Evolutionary conservation across 1,284 basidiomycete species (phyloP).

Genomic region (Fomes fomentarius): DNA sequence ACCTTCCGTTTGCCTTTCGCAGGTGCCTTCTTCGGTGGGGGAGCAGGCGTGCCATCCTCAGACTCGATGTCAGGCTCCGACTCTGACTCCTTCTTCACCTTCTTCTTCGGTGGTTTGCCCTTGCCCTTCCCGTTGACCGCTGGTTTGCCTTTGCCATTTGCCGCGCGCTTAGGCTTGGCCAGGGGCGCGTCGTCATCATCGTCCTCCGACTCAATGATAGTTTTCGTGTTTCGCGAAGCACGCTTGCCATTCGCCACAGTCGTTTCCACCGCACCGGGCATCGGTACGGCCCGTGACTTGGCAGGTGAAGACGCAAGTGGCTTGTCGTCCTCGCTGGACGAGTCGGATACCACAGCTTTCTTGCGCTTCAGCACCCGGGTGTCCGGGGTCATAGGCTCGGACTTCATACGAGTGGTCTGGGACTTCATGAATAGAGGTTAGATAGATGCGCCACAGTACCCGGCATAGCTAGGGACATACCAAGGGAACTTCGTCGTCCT

Average conservation of each 20-base stretch:
- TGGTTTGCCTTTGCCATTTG: constrained; percentile 31
- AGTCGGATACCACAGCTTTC: constrained; percentile 49
- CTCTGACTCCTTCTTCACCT: constrained; percentile 62
- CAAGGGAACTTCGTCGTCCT: constrained; percentile 70
- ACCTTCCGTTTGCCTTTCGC: constrained; percentile 52
- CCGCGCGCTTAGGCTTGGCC: constrained; percentile 29
- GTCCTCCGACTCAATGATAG: constrained; percentile 32
- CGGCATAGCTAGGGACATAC: constrained; percentile 45
- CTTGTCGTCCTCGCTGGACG: constrained; percentile 71
- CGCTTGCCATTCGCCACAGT: constrained; percentile 42
- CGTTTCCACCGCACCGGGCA: constrained; percentile 45
- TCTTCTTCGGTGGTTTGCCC: constrained; percentile 60
- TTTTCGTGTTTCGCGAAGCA: constrained; percentile 37
- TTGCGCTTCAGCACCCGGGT: constrained; percentile 59
- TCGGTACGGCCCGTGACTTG: constrained; percentile 49
- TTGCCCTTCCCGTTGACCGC: constrained; percentile 6
- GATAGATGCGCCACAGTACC: constrained; percentile 10
- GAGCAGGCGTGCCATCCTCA: constrained; percentile 49
- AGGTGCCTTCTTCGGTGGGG: constrained; percentile 42
- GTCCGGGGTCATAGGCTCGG: constrained; percentile 48
- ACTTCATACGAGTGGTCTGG: constrained; percentile 46
- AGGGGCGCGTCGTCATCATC: constrained; percentile 38
- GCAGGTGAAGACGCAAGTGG: constrained; percentile 73
- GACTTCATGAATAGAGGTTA: constrained; percentile 38
- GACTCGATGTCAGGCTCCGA: constrained; percentile 39